Evolutionary conservation across 352 stramenopile species (phyloP).

Genomic region (Globisporangium yorkense): DNA sequence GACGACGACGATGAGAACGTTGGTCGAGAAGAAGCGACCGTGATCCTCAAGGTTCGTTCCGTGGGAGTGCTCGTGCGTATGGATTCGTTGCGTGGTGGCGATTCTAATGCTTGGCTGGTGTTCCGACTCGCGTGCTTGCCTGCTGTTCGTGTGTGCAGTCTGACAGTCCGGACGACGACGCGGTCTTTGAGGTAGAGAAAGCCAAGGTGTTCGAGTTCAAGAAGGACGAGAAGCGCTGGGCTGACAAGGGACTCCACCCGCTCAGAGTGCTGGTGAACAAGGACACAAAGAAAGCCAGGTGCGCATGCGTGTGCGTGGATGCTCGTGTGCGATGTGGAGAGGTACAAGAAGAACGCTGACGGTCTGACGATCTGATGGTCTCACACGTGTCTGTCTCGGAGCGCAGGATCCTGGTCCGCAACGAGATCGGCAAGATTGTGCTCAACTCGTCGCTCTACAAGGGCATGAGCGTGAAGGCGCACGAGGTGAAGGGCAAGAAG

Average conservation of each 20-base stretch:
- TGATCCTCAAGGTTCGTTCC: slow-evolving; percentile 75
- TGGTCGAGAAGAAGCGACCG: slow-evolving; percentile 75
- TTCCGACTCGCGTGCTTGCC: background rate
- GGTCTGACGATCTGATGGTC: background rate
- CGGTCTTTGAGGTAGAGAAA: slow-evolving; percentile 71
- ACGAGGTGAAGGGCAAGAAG: slow-evolving; percentile 79
- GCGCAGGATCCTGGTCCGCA: slow-evolving; percentile 67
- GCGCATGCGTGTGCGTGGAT: slow-evolving; percentile 2
- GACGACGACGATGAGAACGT: slow-evolving; percentile 80
- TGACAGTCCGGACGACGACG: slow-evolving; percentile 64
- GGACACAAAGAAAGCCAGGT: slow-evolving; percentile 56
- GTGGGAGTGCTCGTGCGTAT: background rate
- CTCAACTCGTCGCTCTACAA: slow-evolving; percentile 82
- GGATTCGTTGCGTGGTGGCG: background rate
- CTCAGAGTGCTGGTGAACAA: slow-evolving; percentile 80
- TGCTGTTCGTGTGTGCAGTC: slow-evolving; percentile 24
- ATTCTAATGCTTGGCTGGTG: background rate
- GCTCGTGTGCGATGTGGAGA: background rate
- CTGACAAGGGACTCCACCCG: slow-evolving; percentile 77
- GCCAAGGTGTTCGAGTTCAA: slow-evolving; percentile 83
- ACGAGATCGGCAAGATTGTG: slow-evolving; percentile 86
- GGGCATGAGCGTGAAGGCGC: slow-evolving; percentile 49
- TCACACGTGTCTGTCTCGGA: background rate
- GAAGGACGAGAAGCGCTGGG: slow-evolving; percentile 85
- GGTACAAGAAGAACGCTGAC: too few species aligned